phyloP scores from a whole-genome alignment of 129 eudicot genomes.

The Deinandra increscens region DNA sequence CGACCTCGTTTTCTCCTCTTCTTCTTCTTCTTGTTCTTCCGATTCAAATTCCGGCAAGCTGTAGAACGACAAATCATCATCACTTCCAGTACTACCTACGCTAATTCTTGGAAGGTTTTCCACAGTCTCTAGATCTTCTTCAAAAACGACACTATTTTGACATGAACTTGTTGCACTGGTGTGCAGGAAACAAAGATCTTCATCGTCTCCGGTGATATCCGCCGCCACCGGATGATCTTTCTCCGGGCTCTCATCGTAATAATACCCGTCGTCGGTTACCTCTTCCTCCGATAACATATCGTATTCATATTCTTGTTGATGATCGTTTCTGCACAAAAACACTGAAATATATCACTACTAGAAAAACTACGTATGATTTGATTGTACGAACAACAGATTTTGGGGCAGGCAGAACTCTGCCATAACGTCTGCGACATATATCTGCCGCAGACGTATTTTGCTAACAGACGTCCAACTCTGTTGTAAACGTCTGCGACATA shows the following conservation, averaged over 20 bases:
- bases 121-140: slow-evolving; percentile 15
- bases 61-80: slow-evolving; percentile 40
- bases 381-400: no score
- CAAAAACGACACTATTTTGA: slow-evolving; percentile 22
- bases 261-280: slow-evolving; percentile 11
- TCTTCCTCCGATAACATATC: slow-evolving; percentile 44
- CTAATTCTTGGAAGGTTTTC: no score
- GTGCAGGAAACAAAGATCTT: slow-evolving; percentile 24
- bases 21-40: slow-evolving; percentile 10
- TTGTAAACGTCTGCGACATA: no score
- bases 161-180: slow-evolving; percentile 31
- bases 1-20: slow-evolving; percentile 29
- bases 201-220: slow-evolving; percentile 33
- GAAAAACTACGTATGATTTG: no score
- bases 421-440: no score
- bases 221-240: slow-evolving; percentile 40
- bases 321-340: slow-evolving; percentile 40
- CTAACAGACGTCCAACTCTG: no score
- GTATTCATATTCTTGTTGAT: slow-evolving; percentile 55
- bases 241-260: slow-evolving; percentile 18
- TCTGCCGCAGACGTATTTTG: no score
- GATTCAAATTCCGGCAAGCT: slow-evolving; percentile 42
- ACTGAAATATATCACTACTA: no score
- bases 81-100: slow-evolving; percentile 9
- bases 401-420: no score